Evolutionary conservation across 1,139 yeast genomes (phyloP), one percentile per base, ranked within the genome.

Genomic region (Kodamaea plutei): DNA sequence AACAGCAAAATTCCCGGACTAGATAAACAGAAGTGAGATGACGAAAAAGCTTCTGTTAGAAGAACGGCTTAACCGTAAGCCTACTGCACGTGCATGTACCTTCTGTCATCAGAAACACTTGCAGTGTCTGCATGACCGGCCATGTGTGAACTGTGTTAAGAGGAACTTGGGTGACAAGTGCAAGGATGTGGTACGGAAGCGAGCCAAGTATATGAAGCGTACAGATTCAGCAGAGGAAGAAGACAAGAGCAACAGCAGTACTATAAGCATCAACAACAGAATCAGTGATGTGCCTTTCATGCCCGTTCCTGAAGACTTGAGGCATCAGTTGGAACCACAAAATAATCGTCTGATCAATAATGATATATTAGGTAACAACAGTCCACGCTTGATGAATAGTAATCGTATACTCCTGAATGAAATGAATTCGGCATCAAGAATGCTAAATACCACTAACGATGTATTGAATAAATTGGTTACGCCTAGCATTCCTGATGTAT

Each of bases 81-180:
- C 88, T 2, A 77, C 82, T 2, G 60, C 74, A 12, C 64, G 81
- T 28, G 91, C 89, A 0, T 82, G 91, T 48, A 65, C 66, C 11
- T 79, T 80, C 48, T 82, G 89, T 50, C 87, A 81, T 48, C 58
- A 66, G 20, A 82, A 82, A 41, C 91, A 81, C 45, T 61, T 82
- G 15, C 89, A 81, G 43, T 82, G 89, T 50, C 57, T 65, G 15
- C 57, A 66, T 40, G 66, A 64, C 36, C 44, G 91, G 34, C 89
- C 91, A 1, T 82, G 89, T 47, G 69, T 67, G 41, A 82, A 82
- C 49, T 82, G 91, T 54, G 50, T 68, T 23, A 81, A 79, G 48
- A 54, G 88, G 34, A 73, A 76, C 19, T 50, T 75, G n/a, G 73
- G 63, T 2, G 67, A 64, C 34, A 48, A 61, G 10, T 82, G 91